Base-by-base conservation (phyloP, 257 asterid species). In the Jasminum sambac region DNA sequence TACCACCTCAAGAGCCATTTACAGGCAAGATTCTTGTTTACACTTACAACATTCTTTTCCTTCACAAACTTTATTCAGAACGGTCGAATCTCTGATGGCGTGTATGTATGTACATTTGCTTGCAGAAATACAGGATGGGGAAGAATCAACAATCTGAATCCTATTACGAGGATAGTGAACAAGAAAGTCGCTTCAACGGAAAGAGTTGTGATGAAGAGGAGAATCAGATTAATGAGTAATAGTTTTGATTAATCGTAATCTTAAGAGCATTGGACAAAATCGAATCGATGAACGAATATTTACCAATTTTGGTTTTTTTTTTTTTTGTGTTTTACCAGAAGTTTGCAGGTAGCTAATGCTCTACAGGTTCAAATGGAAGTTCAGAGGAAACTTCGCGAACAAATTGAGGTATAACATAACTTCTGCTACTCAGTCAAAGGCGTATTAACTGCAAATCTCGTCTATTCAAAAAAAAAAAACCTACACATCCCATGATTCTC, bases 151-250 rank as follows among this genome's bases (percentile, higher is more conserved):
- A 68, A 41, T 76, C 87, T 7, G 89, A 84, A 66, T 61, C 66
- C 38, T 52, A 67, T 77, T 68, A 81, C 59, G 85, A 83, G 46
- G 62, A 66, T 55, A 75, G 6, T 55, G 34, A 83, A 70, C 78
- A 76, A 64, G 83, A 90, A 83, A 89, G 93, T 86, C 78, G 48
- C 26, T 67, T 75, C 13, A 64, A 37, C n/a, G 76, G 69, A 50
- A 89, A 81, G 68, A 76, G 58, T 38, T 36, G 77, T 73, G 87
- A 81, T 64, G 89, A 76, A 81, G 71, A 79, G 41, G 80, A 76
- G 57, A 80, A 82, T 74, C 85, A 85, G 59, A 84, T 68, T 24
- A 80, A 84, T 48, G 96, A 89, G 98, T 93, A 90, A 87, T 75
- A 46, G 62, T 58, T 67, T 60, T 70, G 55, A 19, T 62, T 71